These are phyloP conservation scores for Favolaschia claudopus DNA, from an alignment of 768 basidiomycete genomes.

Conservation along the genomic window DNA sequence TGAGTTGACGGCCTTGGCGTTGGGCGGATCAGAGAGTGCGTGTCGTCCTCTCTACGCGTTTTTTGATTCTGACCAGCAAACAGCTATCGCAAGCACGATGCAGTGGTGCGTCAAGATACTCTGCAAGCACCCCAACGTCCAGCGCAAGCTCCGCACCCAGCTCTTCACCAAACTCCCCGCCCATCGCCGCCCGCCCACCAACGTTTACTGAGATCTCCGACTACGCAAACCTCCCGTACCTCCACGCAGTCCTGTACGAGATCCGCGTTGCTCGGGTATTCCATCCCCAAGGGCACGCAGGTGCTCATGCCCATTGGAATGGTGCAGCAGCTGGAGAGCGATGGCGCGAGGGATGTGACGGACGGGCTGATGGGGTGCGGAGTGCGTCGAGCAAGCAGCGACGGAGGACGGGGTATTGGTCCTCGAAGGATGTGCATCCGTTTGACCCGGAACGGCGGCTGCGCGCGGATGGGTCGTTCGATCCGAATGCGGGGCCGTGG, in stretches of 20 bases:
- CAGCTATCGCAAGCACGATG: conserved; percentile 14
- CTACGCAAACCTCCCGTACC: conserved; percentile 1
- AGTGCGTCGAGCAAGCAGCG: background rate
- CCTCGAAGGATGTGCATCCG: background rate
- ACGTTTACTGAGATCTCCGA: conserved; percentile 5
- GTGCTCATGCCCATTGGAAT: conserved; percentile 3
- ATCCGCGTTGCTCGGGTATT: conserved; percentile 9
- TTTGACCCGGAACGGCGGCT: conserved; percentile 16
- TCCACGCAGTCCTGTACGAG: conserved; percentile 6
- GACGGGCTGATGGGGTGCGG: background rate
- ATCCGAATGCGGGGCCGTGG: conserved; percentile 15
- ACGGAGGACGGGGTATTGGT: conserved; percentile 11
- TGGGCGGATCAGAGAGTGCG: conserved; percentile 13
- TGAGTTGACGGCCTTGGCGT: background rate
- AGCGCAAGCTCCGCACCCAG: conserved; percentile 11
- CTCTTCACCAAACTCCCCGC: background rate
- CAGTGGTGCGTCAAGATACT: conserved; percentile 17
- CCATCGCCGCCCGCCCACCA: background rate
- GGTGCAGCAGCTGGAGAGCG: conserved; percentile 13
- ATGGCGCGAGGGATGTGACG: background rate
- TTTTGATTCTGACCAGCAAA: background rate
- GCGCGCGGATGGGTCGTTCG: conserved; percentile 1
- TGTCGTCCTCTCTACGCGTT: background rate
- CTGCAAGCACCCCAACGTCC: conserved; percentile 6
- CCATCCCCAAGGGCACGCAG: conserved; percentile 16